Base-by-base conservation (phyloP, 1,139 yeast genomes). In the Dujonia santamariae region DNA sequence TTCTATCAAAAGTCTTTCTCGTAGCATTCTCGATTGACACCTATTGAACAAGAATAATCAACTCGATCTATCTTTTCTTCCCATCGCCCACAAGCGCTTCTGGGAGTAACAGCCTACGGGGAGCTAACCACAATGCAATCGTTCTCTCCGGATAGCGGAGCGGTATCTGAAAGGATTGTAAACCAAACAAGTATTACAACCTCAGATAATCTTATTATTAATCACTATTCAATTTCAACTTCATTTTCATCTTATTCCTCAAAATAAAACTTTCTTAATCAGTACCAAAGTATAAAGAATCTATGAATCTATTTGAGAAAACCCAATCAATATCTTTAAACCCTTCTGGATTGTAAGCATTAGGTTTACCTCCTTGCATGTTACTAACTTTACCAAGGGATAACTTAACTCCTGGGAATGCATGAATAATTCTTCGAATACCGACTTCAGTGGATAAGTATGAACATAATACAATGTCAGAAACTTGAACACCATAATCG, bases 401-500 rank as follows among this genome's bases (percentile, higher is more conserved):
- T 6, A 88, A 61, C 25, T 74, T 73, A 2, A 88, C 78, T 3
- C 67, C 54, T 5, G 85, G 82, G 53, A 85, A 90, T 0, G 92
- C 96, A 36, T 76, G 73, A 37, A 80, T 59, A 4, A 92, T 70
- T 39, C 97, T 69, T 40, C 85, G 68, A n/a, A 87, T 59, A 1
- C 95, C 97, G 26, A 79, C 67, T 46, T 84, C 95, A 0, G 95
- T 80, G n/a, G 88, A 85, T 39, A 84, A 57, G 51, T 84, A 85
- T 12, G 81, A 65, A 21, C 90, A 78, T 35, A 88, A 67, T 3
- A 82, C 71, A 28, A 92, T 85, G 44, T 85, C 74, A 28, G 70
- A 62, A 35, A 75, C 72, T 5, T 55, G 48, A n/a, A 85, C 81
- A 13, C 81, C 83, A 53, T 90, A 95, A 53, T 92, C 97, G 13